phyloP scores from a whole-genome alignment of 2,329 filamentous ascomycete genomes.

The Celoporthe dispersa region DNA sequence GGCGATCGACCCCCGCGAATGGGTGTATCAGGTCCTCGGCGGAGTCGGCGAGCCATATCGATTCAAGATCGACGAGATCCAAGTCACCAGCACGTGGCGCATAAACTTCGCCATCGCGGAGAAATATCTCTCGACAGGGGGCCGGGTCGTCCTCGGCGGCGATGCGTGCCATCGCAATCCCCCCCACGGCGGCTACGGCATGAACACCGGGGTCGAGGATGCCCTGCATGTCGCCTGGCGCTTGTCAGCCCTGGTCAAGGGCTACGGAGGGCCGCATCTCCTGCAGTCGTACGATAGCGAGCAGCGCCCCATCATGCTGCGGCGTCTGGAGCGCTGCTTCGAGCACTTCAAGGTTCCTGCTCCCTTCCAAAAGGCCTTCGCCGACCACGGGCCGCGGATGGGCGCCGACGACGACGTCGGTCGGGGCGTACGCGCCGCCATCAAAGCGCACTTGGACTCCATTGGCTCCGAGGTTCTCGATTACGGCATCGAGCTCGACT shows the following conservation, averaged over 20 bases:
- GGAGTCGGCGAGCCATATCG: constrained; percentile 19
- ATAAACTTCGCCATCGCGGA: constrained; percentile 33
- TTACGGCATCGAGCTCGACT: constrained; percentile 20
- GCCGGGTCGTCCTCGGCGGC: constrained; percentile 36
- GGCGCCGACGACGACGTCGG: constrained; percentile 11
- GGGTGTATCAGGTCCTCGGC: constrained; percentile 21
- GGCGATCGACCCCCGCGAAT: constrained; percentile 9
- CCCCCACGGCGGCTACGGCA: constrained; percentile 43
- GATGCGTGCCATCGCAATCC: constrained; percentile 44
- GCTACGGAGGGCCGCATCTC: constrained; percentile 18
- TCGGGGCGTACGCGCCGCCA: constrained; percentile 12
- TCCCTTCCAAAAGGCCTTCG: constrained; percentile 11
- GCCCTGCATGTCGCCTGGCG: constrained; percentile 20
- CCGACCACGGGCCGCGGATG: constrained; percentile 11
- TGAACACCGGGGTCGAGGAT: constrained; percentile 39
- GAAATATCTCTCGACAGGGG: not conserved
- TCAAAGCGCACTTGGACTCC: constrained; percentile 15
- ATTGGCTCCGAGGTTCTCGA: constrained; percentile 20
- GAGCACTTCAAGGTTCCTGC: constrained; percentile 19
- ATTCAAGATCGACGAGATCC: constrained; percentile 34
- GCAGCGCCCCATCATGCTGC: constrained; percentile 16
- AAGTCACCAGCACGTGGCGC: constrained; percentile 32
- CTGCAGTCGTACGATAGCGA: constrained; percentile 19
- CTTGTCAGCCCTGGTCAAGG: constrained; percentile 11
- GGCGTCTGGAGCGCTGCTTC: constrained; percentile 15